These are phyloP conservation scores for Aquilaria malaccensis DNA, from an alignment of 345 rosid genomes.

Conservation along the genomic window DNA sequence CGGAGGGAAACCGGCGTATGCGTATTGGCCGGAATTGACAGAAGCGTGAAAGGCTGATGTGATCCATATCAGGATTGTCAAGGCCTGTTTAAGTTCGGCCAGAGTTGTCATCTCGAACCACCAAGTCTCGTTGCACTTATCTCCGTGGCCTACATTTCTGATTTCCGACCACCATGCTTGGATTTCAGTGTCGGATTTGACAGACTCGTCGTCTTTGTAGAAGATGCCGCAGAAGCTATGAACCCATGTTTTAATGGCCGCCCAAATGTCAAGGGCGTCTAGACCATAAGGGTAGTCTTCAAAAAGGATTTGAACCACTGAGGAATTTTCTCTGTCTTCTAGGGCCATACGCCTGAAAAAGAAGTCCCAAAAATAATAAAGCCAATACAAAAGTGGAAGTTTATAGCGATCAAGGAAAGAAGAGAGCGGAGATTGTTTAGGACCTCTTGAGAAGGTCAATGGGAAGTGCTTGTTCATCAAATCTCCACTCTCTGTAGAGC, in stretches of 20 bases:
- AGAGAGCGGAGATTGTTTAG: not conserved
- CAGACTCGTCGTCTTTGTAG: conserved; percentile 36
- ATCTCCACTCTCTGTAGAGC: conserved; percentile 58
- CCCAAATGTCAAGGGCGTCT: conserved; percentile 60
- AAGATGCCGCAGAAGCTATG: conserved; percentile 40
- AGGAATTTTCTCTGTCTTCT: conserved; percentile 26
- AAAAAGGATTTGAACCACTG: conserved; percentile 37
- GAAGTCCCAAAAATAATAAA: too few species aligned
- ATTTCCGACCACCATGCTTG: conserved; percentile 68
- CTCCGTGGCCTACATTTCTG: conserved; percentile 44
- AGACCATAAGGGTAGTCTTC: conserved; percentile 57
- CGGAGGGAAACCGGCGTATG: conserved; percentile 51
- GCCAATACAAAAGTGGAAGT: too few species aligned
- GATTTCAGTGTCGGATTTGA: conserved; percentile 39
- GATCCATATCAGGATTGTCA: conserved; percentile 57
- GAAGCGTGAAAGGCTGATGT: conserved; percentile 56
- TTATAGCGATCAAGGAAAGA: too few species aligned
- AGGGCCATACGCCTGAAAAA: conserved; percentile 28
- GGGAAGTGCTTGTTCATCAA: conserved; percentile 59
- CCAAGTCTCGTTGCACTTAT: conserved; percentile 39
- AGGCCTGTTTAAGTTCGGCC: conserved; percentile 25
- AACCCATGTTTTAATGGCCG: conserved; percentile 46
- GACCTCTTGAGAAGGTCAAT: conserved; percentile 51
- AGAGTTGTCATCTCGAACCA: conserved; percentile 37
- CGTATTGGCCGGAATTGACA: conserved; percentile 49